A percentile compares a stretch with the other conserved stretches of the same genome.
phyloP scores from a whole-genome alignment of 345 rosid species.

The Turritis glabra region DNA sequence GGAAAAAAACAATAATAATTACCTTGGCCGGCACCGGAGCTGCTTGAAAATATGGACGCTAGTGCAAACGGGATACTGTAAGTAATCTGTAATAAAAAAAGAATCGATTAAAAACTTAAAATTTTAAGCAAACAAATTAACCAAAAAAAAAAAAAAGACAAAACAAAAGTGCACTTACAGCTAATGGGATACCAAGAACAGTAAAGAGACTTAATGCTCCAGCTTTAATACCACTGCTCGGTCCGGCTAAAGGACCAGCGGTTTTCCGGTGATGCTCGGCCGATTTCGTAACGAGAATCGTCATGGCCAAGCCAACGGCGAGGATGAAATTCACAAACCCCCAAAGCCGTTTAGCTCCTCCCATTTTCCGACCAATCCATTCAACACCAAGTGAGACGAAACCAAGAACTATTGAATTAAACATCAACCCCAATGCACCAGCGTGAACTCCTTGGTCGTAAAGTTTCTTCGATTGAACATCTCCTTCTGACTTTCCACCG shows the following conservation, averaged over 20 bases:
- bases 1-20: neutral
- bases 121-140: neutral
- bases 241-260: constrained; percentile 21
- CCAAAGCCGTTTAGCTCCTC: constrained; percentile 64
- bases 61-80: constrained; percentile 77
- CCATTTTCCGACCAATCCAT: constrained; percentile 42
- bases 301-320: constrained; percentile 50
- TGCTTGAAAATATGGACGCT: constrained; percentile 69
- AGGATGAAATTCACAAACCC: constrained; percentile 62
- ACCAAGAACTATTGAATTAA: constrained; percentile 68
- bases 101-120: neutral
- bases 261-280: constrained; percentile 48
- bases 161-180: constrained; percentile 48
- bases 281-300: constrained; percentile 51
- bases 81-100: constrained; percentile 52
- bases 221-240: constrained; percentile 44
- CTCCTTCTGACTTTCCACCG: constrained; percentile 60
- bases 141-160: neutral
- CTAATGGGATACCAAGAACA: constrained; percentile 68
- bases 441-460: constrained; percentile 63
- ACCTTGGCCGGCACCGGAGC: constrained; percentile 86
- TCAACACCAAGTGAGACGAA: constrained; percentile 55
- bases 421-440: constrained; percentile 76
- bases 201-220: constrained; percentile 61
- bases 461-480: neutral